Base-by-base conservation (phyloP, 441 rosid genomes). In the Mallotus japonicus region DNA sequence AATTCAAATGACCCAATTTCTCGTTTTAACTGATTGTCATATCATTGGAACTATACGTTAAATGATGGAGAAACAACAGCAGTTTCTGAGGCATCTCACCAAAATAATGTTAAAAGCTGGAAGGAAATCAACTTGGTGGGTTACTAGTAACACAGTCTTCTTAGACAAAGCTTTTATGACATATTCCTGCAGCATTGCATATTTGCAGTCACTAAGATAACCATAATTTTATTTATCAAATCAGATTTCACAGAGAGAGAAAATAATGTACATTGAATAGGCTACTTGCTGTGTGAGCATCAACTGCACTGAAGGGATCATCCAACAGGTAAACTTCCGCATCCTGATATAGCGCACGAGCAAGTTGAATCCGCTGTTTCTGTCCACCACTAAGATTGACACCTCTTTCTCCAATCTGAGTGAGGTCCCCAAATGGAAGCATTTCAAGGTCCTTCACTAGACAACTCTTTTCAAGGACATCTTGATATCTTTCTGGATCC, bases 51-150 rank as follows among this genome's bases (percentile, higher is more conserved):
- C 40, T 37, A 37, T 37, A 4, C 5, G 40, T 37, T 37, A 37
- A 37, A 3, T 37, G 40, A 37, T 37, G 40, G 40, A 37, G 40
- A 4, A 37, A 12, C 20, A 20, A 15, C 28, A 10, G 0, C 17
- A 61, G 65, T 32, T 61, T 32, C 19, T 2, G 54, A 46, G 32
- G 24, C n/a, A 44, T 77, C 90, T 82, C 8, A 87, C 89, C 85
- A 86, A 66, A 70, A 87, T 71, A 15, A 75, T 75, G 73, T 65
- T 49, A 61, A 84, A 83, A 60, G 82, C 83, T 9, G 86, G 85
- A 61, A 88, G 87, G 81, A 88, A 86, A 50, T 88, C 92, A 13
- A 86, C 87, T 85, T 86, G 89, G 73, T 86, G 92, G 7, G 90
- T 83, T 12, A 88, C 90, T 9, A 86, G 87, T 44, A 88, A 24